Conservation (phyloP, 129 eudicot species). For the Centella asiatica region DNA sequence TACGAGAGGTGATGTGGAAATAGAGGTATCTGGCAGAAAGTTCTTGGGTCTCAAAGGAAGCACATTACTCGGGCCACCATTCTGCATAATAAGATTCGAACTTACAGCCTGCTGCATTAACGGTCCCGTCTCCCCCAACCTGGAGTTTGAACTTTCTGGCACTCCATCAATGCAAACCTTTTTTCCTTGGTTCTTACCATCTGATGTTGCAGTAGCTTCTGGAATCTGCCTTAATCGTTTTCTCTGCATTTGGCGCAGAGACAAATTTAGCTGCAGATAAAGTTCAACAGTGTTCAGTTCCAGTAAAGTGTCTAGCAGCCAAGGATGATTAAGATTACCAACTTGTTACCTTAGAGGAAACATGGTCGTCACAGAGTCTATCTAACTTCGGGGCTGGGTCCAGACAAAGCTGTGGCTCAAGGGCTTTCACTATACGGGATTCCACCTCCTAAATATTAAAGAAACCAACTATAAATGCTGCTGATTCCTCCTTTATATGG, state of each 20-base stretch:
- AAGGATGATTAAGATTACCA: conserved; percentile 2
- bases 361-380: conserved; percentile 42
- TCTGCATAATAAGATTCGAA: conserved; percentile 48
- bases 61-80: conserved; percentile 38
- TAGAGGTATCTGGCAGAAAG: conserved; percentile 30
- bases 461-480: conserved; percentile 8
- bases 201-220: conserved; percentile 37
- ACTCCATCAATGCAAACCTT: conserved; percentile 54
- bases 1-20: conserved; percentile 37
- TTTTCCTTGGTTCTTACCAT: conserved; percentile 49
- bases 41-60: conserved; percentile 32
- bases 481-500: neutral
- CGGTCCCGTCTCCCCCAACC: conserved; percentile 35
- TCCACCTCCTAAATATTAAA: conserved; percentile 70
- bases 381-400: conserved; percentile 72
- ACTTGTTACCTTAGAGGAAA: conserved; percentile 41
- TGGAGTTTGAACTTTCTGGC: conserved; percentile 45
- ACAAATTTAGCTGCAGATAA: conserved; percentile 55
- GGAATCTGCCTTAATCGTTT: conserved; percentile 59
- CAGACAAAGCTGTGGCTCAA: conserved; percentile 72
- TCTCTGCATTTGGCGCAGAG: conserved; percentile 38
- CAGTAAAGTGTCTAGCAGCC: conserved; percentile 3
- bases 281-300: conserved; percentile 9
- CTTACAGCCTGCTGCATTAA: conserved; percentile 40
- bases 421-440: conserved; percentile 67